Evolutionary conservation across 1,284 basidiomycete species (phyloP).

Genomic region (Polyporus tsugae): DNA sequence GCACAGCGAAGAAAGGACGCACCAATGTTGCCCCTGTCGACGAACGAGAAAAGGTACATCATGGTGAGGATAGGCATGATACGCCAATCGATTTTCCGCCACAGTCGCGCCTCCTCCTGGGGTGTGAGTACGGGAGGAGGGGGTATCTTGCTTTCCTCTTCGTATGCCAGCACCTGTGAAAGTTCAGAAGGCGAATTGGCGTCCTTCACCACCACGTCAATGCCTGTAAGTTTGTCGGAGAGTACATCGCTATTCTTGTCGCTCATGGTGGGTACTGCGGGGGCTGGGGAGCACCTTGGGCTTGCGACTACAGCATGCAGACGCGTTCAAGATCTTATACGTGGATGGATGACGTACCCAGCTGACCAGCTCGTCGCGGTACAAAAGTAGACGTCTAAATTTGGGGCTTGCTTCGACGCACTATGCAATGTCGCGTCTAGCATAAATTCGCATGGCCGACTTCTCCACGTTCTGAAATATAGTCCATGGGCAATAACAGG

Average conservation of each 20-base stretch:
- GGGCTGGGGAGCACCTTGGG: not conserved
- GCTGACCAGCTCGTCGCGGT: not conserved
- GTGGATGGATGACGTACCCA: not conserved
- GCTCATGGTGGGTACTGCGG: not conserved
- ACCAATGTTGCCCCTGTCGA: constrained; percentile 42
- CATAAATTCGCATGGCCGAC: not conserved
- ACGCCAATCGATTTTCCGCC: constrained; percentile 37
- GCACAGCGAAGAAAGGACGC: constrained; percentile 20
- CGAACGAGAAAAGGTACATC: constrained; percentile 47
- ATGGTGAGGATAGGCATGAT: constrained; percentile 49
- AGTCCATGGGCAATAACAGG: not conserved
- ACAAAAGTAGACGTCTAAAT: not conserved
- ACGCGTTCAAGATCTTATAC: not conserved
- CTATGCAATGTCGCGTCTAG: not conserved
- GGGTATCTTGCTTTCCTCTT: not conserved
- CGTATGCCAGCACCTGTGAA: not conserved
- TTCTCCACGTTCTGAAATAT: not conserved
- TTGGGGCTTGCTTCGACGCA: not conserved
- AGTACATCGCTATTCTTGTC: not conserved
- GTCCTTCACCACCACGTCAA: not conserved
- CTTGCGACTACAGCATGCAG: not conserved
- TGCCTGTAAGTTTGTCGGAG: not conserved
- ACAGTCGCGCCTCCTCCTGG: constrained; percentile 24
- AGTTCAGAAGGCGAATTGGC: not conserved
- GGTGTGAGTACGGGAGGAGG: constrained; percentile 10